Evolutionary conservation across 306 rosid species (phyloP).

Genomic region (Delonix regia): DNA sequence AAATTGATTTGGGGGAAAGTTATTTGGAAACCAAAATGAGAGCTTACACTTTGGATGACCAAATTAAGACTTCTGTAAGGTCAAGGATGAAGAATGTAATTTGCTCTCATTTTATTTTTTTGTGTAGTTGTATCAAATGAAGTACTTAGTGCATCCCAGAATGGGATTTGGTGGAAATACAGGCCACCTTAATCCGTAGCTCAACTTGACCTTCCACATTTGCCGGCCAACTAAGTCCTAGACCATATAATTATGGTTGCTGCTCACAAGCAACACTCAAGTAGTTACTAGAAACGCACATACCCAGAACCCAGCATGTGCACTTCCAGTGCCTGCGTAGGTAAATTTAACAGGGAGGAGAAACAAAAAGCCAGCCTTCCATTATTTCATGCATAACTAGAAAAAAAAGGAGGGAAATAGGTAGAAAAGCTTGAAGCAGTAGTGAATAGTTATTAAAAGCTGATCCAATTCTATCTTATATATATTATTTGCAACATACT

Average conservation of each 20-base stretch:
- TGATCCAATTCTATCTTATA: background rate
- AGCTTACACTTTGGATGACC: too few species aligned
- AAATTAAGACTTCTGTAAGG: too few species aligned
- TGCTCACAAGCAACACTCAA: background rate
- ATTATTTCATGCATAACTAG: background rate
- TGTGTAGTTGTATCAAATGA: background rate
- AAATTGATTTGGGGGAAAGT: too few species aligned
- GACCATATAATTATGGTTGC: background rate
- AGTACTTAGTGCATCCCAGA: background rate
- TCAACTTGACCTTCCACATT: background rate
- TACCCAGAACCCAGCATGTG: background rate
- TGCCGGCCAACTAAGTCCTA: background rate
- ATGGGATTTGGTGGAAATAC: background rate
- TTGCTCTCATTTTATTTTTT: too few species aligned
- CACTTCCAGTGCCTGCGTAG: background rate
- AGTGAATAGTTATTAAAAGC: background rate
- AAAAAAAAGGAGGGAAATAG: background rate
- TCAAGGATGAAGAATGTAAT: too few species aligned
- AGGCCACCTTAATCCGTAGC: background rate
- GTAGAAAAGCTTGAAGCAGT: background rate
- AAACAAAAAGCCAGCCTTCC: background rate
- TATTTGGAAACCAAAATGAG: too few species aligned
- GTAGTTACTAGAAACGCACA: background rate
- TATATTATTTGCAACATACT: background rate
- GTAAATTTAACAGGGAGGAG: too few species aligned